Evolutionary conservation across 768 basidiomycete genomes (phyloP), one percentile per base, ranked within the genome.

Genomic region (Tulasnella sp.): DNA sequence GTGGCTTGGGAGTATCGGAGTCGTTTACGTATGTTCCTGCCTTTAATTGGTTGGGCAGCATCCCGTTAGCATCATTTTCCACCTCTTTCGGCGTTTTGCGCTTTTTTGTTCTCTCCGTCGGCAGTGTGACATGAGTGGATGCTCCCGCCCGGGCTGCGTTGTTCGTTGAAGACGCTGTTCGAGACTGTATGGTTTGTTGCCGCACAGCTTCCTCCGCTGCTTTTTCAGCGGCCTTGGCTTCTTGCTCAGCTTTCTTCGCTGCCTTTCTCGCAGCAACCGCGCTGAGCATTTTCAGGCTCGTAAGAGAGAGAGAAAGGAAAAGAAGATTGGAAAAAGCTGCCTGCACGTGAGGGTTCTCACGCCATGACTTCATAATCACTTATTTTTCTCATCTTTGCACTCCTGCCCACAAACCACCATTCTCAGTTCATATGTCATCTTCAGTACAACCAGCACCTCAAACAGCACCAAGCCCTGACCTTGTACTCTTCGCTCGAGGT

Each of bases 401-500:
- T 48, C 6, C 10, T 42, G 35, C 46, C 37, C 5, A 0, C 44
- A 48, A 1, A 18, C 23, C 37, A n/a, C 7, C 26, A 74, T 23
- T 74, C 39, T 74, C 1, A 6, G 20, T 51, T 37, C 46, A 26
- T 5, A 79, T 79, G 75, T 26, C 76, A 35, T 26, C 55, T 32
- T 69, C 37, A 9, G 87, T 88, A 5, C 83, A 89, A 26, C 83
- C 87, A 0, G 82, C 86, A 6, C 10, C 16, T 26, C 73, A 35
- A 61, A 20, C 71, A 40, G 37, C 71, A 10, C 70, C 70, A 11
- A 40, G 51, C 71, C 32, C 78, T 32, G 16, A 13, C n/a, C 87
- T 89, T 15, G 82, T 94, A 61, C 88, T 94, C 78, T 96, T 98
- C 81, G 96, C 96, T 16, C 90, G 95, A 29, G 94, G 95, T 2